Conservation (phyloP, 2,329 filamentous ascomycete genomes). For the Dothistroma pini region DNA sequence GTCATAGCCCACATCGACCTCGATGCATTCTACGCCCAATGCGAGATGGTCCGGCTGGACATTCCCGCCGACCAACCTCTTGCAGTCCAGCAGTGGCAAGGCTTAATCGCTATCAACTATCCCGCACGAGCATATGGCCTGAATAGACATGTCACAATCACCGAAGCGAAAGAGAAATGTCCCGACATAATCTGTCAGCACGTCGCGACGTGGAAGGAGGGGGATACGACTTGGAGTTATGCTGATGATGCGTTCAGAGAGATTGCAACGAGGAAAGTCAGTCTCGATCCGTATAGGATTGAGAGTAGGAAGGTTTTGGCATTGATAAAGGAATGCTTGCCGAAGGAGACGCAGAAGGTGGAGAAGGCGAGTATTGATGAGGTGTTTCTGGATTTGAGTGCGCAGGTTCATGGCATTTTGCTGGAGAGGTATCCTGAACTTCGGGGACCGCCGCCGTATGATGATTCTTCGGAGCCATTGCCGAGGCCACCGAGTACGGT, state of each 20-base stretch:
- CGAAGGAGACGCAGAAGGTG: slow-evolving; percentile 62
- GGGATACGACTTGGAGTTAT: slow-evolving; percentile 89
- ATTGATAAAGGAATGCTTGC: slow-evolving; percentile 70
- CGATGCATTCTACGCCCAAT: slow-evolving; percentile 94
- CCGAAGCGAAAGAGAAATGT: slow-evolving; percentile 82
- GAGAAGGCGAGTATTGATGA: slow-evolving; percentile 97
- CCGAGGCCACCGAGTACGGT: slow-evolving; percentile 70
- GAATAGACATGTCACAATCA: slow-evolving; percentile 70
- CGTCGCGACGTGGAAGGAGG: slow-evolving; percentile 91
- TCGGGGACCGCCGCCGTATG: slow-evolving; percentile 62
- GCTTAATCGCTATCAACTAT: slow-evolving; percentile 95
- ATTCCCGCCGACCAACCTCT: slow-evolving; percentile 72
- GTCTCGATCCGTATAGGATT: slow-evolving; percentile 83
- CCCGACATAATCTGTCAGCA: slow-evolving; percentile 83
- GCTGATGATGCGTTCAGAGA: slow-evolving; percentile 72
- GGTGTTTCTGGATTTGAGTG: slow-evolving; percentile 88
- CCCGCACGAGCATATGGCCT: slow-evolving; percentile 79
- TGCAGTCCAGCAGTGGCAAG: slow-evolving; percentile 93
- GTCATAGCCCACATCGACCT: slow-evolving; percentile 90
- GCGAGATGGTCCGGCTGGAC: slow-evolving; percentile 83
- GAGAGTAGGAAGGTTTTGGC: slow-evolving; percentile 80
- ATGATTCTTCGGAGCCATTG: slow-evolving; percentile 64
- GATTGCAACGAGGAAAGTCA: slow-evolving; percentile 88
- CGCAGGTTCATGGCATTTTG: slow-evolving; percentile 72
- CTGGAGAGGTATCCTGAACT: slow-evolving; percentile 75